Base-by-base conservation (phyloP, 768 basidiomycete species). In the Mycena epipterygia region DNA sequence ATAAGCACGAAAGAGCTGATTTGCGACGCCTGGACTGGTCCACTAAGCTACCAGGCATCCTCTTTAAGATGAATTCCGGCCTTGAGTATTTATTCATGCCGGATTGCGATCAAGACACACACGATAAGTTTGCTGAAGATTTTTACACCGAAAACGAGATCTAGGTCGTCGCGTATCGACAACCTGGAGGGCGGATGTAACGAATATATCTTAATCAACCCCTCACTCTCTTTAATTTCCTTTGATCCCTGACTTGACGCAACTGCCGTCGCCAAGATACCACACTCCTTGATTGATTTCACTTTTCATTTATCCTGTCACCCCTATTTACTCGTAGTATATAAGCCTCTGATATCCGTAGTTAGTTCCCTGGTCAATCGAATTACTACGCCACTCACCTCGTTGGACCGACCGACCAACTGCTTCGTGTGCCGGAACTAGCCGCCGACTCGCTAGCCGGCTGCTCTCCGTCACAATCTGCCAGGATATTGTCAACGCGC, bases 121-220 rank as follows among this genome's bases (percentile, higher is more conserved):
- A 7, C 49, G 19, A 52, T 27, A 52, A 12, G 6, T 16, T 52
- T 30, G 12, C 29, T 29, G 49, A 52, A 52, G 33, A 56, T 56
- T 37, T 11, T 17, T 8, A 56, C 53, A 5, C n/a, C 32, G 33
- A 56, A 35, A 12, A 37, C 53, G 53, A 56, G 35, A 21, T 56
- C 16, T 56, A 56, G 53, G 21, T 37, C 53, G 19, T 16, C 53
- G 53, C 21, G 53, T 14, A 56, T 35, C 53, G 53, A 5, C 32
- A 29, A 32, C 52, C 52, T 53, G 52, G 32, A 53, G 52, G 52
- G 52, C 52, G 52, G 52, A 53, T 33, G 52, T 53, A 53, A 32
- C 52, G 27, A 33, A 23, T 53, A 44, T 44, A 44, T 44, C 35
- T 37, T 14, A 37, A n/a, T n/a, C n/a, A n/a, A n/a, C n/a, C n/a